Base-by-base conservation (phyloP, 2,329 filamentous ascomycete genomes). In the Fusarium phyllophilum region DNA sequence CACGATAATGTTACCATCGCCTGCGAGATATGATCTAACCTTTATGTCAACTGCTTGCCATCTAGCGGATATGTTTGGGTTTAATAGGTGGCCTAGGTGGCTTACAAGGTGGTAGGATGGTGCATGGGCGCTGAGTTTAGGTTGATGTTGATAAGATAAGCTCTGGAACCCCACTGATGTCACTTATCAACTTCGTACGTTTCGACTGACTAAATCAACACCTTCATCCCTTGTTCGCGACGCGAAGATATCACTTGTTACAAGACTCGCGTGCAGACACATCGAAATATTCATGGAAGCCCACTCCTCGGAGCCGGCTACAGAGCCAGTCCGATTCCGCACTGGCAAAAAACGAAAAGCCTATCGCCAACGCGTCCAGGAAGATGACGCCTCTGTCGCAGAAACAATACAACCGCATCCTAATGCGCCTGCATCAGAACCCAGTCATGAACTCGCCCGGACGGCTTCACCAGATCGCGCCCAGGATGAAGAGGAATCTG, bases 261-360 rank as follows among this genome's bases (percentile, higher is more conserved):
- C 46, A 46, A 29, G 29, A 20, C 31, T 33, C 39, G n/a, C 42
- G 14, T n/a, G 26, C n/a, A 34, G 17, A 24, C 24, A 18, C 17
- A 72, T 33, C 33, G 18, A 45, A 14, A n/a, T 41, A 48, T 31
- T 14, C n/a, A 70, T 62, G 48, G 78, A 81, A 24, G 66, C 78
- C 8, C 59, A 60, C 29, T 51, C 64, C 10, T 41, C 44, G 5
- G 68, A 62, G 33, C n/a, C 54, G 64, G 68, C 68, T 11, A n/a
- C 63, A 55, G 74, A 78, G 51, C 80, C 82, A 18, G 80, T 89
- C 39, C 81, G 88, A 38, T 92, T 92, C 74, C 88, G 89, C 44
- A 84, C 82, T 36, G 78, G 84, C 68, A 91, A 90, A 80, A 91
- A 90, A 81, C 85, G 89, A 78, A 91, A 91, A 78, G 82, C 84